Evolutionary conservation across 768 basidiomycete species (phyloP).

Genomic region (Trametopsis cervina): DNA sequence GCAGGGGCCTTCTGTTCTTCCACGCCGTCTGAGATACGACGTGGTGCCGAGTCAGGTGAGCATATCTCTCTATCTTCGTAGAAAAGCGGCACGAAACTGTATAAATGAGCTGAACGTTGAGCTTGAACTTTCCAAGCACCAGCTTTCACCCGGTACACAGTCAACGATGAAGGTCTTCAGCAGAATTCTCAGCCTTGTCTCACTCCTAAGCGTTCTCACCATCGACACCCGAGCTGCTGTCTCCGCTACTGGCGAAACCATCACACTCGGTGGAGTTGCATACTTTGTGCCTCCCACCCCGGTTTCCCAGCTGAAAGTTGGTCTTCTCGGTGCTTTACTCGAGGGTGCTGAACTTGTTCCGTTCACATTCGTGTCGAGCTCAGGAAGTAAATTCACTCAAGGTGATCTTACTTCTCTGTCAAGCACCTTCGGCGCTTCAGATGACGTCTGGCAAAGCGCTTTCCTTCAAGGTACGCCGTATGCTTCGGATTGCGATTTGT

Average conservation of each 20-base stretch:
- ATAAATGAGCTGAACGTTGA: too few relatives aligned
- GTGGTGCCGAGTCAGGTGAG: too few relatives aligned
- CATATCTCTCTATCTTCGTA: too few relatives aligned
- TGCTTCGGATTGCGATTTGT: not conserved
- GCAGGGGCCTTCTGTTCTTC: too few relatives aligned
- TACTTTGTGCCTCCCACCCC: conserved; percentile 14
- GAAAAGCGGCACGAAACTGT: too few relatives aligned
- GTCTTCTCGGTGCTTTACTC: not conserved
- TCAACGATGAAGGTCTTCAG: conserved; percentile 9
- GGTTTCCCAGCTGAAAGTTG: conserved; percentile 10
- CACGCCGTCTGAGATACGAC: too few relatives aligned
- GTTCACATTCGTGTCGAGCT: conserved; percentile 21
- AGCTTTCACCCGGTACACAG: too few relatives aligned
- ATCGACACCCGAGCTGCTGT: conserved; percentile 1
- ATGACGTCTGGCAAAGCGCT: conserved; percentile 20
- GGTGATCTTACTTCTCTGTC: conserved; percentile 13
- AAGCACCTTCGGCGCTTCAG: conserved; percentile 9
- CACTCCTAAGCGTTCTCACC: not conserved
- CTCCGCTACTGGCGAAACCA: conserved; percentile 11
- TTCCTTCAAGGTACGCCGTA: conserved; percentile 18
- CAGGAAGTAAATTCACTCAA: conserved; percentile 11
- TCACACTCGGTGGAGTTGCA: conserved; percentile 5
- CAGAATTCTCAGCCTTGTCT: conserved; percentile 3
- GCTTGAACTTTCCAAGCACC: too few relatives aligned
- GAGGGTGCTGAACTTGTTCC: conserved; percentile 12